A percentile compares a stretch with the other conserved stretches of the same genome.
These are phyloP conservation scores for Periconia macrospinosa DNA, from an alignment of 2,329 filamentous ascomycete species.

Conservation along the genomic window DNA sequence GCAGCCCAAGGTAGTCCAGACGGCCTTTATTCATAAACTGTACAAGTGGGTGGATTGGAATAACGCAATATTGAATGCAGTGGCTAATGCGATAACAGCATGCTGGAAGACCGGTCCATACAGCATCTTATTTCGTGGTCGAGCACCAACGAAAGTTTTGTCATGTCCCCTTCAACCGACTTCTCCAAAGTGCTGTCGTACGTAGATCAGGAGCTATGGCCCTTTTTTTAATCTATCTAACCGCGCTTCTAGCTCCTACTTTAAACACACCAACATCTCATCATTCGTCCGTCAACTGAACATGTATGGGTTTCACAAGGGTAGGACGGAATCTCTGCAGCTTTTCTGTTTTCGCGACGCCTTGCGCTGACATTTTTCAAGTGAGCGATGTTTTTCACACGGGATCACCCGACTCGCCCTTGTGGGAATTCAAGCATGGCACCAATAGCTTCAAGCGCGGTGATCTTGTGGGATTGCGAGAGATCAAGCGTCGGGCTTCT, in stretches of 20 bases:
- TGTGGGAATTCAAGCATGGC: slow-evolving; percentile 99
- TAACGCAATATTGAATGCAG: slow-evolving; percentile 4
- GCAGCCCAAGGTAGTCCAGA: slow-evolving; percentile 97
- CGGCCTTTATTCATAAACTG: slow-evolving; percentile 97
- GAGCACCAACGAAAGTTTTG: slow-evolving; percentile 89
- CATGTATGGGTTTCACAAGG: slow-evolving; percentile 99
- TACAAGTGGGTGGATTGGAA: slow-evolving; percentile 73
- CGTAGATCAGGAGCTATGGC: slow-evolving; percentile 47
- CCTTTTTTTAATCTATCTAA: slow-evolving; percentile 29
- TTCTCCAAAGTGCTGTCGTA: slow-evolving; percentile 98
- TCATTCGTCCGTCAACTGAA: slow-evolving; percentile 97
- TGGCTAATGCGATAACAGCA: slow-evolving; percentile 60
- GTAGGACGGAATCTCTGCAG: slow-evolving; percentile 51
- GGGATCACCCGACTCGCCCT: slow-evolving; percentile 84
- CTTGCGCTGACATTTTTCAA: slow-evolving; percentile 43
- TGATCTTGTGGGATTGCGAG: slow-evolving; percentile 84
- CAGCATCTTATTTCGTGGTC: slow-evolving; percentile 98
- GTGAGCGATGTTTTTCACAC: slow-evolving; percentile 99
- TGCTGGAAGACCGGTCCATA: slow-evolving; percentile 93
- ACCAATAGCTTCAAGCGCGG: slow-evolving; percentile 96
- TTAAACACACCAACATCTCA: slow-evolving; percentile 98
- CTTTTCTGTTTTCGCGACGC: slow-evolving; percentile 1
- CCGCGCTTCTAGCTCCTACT: slow-evolving; percentile 74
- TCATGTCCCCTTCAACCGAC: slow-evolving; percentile 96
- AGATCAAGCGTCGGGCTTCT: slow-evolving; percentile 94